Evolutionary conservation across 2,329 filamentous ascomycete species (phyloP).

Genomic region (Chalaropsis ovoidea): DNA sequence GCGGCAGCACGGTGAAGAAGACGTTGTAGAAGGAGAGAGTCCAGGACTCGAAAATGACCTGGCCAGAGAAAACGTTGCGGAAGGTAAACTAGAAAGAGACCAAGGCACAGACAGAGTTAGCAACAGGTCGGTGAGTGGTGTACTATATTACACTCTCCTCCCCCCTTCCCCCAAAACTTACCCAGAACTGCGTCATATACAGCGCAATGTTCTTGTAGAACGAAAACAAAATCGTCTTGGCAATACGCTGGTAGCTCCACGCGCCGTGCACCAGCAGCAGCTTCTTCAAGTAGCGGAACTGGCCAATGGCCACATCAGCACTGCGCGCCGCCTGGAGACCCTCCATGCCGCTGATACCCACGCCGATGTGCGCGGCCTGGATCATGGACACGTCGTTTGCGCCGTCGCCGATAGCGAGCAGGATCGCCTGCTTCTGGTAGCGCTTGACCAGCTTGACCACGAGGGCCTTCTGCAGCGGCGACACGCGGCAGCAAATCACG

Average conservation of each 20-base stretch:
- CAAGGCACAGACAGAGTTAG: neutral
- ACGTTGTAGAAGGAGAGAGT: conserved; percentile 99
- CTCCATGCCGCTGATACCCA: conserved; percentile 94
- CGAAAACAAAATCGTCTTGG: conserved; percentile 93
- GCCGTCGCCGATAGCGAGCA: conserved; percentile 91
- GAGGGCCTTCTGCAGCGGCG: conserved; percentile 89
- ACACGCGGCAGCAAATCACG: conserved; percentile 97
- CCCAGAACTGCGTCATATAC: conserved; percentile 99
- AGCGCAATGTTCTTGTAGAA: conserved; percentile 99
- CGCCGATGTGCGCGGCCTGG: conserved; percentile 92
- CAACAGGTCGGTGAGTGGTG: neutral
- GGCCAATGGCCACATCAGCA: conserved; percentile 88
- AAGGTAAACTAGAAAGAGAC: conserved; percentile 63
- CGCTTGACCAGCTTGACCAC: conserved; percentile 98
- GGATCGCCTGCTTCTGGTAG: conserved; percentile 74
- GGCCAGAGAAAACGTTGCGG: conserved; percentile 94
- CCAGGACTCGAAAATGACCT: conserved; percentile 99
- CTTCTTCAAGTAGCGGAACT: conserved; percentile 92
- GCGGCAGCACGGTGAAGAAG: conserved; percentile 89
- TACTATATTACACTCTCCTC: too few relatives aligned
- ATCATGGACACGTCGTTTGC: conserved; percentile 99
- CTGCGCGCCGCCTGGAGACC: conserved; percentile 92
- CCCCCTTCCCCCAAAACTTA: conserved; percentile 38
- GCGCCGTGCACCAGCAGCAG: conserved; percentile 87
- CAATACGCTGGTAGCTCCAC: conserved; percentile 95